Evolutionary conservation across 2,329 filamentous ascomycete species (phyloP).

Genomic region (Hymenoscyphus infarciens): DNA sequence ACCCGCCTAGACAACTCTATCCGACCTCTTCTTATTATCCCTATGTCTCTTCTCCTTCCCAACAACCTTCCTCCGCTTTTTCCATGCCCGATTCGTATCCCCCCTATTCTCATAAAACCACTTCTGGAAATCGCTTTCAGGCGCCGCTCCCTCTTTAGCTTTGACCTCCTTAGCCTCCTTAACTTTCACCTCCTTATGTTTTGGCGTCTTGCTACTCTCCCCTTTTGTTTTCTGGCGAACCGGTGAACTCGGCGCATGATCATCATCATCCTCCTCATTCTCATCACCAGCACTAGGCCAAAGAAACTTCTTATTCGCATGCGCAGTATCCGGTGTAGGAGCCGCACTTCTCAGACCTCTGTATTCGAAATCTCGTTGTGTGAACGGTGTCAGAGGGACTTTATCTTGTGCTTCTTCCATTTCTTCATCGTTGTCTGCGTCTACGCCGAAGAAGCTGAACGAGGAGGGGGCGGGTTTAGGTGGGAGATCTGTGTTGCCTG

Average conservation of each 20-base stretch:
- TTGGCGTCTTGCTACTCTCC: constrained; percentile 24
- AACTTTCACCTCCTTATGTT: constrained; percentile 17
- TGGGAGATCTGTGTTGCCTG: constrained; percentile 36
- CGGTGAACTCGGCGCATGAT: constrained; percentile 18
- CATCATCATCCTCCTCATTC: constrained; percentile 44
- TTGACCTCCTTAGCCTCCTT: constrained; percentile 18
- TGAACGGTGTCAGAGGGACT: constrained; percentile 77
- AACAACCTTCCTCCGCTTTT: constrained; percentile 57
- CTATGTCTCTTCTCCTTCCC: constrained; percentile 65
- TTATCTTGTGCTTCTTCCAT: constrained; percentile 41
- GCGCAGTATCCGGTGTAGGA: constrained; percentile 89
- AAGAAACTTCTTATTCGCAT: constrained; percentile 61
- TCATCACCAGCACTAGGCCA: constrained; percentile 50
- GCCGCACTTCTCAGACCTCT: constrained; percentile 80
- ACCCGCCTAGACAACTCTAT: constrained; percentile 15
- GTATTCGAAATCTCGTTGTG: constrained; percentile 71
- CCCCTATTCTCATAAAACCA: constrained; percentile 67
- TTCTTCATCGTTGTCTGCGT: constrained; percentile 41
- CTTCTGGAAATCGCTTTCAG: constrained; percentile 54
- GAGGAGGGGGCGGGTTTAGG: constrained; percentile 47
- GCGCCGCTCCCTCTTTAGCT: constrained; percentile 13
- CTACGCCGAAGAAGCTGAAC: constrained; percentile 77
- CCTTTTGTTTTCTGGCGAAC: constrained; percentile 29
- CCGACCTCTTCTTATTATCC: constrained; percentile 55
- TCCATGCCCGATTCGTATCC: constrained; percentile 64